Conservation (phyloP, 1,139 yeast species). For the Pichia sp. region DNA sequence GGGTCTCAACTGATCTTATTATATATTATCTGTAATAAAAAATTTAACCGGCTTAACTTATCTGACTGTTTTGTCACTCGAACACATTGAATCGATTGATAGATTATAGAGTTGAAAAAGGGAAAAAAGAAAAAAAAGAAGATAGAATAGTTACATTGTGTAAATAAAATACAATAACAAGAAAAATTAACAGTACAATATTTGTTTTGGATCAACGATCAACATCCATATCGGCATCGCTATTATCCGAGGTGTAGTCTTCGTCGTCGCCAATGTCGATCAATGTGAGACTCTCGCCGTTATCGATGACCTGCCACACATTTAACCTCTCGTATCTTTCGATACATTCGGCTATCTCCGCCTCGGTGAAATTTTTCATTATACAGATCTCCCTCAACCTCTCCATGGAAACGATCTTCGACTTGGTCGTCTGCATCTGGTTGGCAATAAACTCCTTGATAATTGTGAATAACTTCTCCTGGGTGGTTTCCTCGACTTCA, state of each 20-base stretch:
- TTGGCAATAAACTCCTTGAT: conserved; percentile 35
- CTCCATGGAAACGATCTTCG: conserved; percentile 45
- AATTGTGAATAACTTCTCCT: conserved; percentile 42
- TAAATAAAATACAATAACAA: neutral
- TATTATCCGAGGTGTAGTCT: conserved; percentile 1
- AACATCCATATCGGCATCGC: conserved; percentile 9
- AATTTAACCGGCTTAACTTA: neutral
- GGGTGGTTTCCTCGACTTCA: conserved; percentile 50
- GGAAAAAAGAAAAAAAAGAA: neutral
- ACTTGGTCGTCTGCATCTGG: conserved; percentile 19
- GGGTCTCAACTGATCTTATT: conserved; percentile 20
- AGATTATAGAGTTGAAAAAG: neutral
- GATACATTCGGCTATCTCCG: conserved; percentile 73
- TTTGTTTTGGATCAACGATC: conserved; percentile 9
- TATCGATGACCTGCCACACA: conserved; percentile 74
- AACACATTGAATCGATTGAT: neutral
- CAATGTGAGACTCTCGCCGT: conserved; percentile 52
- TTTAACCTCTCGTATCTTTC: conserved; percentile 68
- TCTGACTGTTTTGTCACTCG: too few relatives aligned
- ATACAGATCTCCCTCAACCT: conserved; percentile 65
- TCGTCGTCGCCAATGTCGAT: conserved; percentile 21
- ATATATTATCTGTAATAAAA: neutral
- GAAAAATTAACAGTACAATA: neutral
- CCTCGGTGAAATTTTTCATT: conserved; percentile 79
- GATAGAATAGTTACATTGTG: neutral